These are phyloP conservation scores for Actinomortierella ambigua DNA, from an alignment of 371 early-diverging fungal genomes.

Conservation along the genomic window DNA sequence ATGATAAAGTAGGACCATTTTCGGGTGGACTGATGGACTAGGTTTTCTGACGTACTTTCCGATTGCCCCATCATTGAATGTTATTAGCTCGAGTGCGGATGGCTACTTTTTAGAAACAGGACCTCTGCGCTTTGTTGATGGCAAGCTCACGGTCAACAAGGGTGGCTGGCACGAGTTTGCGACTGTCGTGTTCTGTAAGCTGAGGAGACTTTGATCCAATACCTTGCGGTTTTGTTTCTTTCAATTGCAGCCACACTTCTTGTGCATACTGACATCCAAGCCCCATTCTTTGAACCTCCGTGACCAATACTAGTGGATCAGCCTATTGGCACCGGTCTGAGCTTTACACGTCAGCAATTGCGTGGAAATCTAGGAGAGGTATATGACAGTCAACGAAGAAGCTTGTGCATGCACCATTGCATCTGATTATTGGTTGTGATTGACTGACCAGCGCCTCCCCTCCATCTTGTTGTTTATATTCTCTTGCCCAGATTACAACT, in stretches of 20 bases:
- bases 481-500: slow-evolving; percentile 47
- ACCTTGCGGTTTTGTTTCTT: no score
- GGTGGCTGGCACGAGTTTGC: slow-evolving; percentile 79
- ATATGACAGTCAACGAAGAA: slow-evolving; percentile 3
- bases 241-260: no score
- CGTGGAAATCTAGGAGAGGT: slow-evolving; percentile 52
- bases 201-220: not conserved
- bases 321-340: slow-evolving; percentile 87
- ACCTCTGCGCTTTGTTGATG: slow-evolving; percentile 63
- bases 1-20: not conserved
- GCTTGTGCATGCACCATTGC: slow-evolving; percentile 7
- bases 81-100: slow-evolving; percentile 68
- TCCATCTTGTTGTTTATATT: not conserved
- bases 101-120: slow-evolving; percentile 88
- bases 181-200: slow-evolving; percentile 69
- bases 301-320: slow-evolving; percentile 71
- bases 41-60: not conserved
- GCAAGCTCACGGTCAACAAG: slow-evolving; percentile 54
- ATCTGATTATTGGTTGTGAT: slow-evolving; percentile 3
- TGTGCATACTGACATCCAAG: not conserved
- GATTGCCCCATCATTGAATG: not conserved
- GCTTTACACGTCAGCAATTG: slow-evolving; percentile 55
- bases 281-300: slow-evolving; percentile 6
- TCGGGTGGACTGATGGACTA: not conserved
- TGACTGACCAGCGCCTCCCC: no score